Conservation (phyloP, 2,329 filamentous ascomycete genomes). For the Curvularia verruculosa region DNA sequence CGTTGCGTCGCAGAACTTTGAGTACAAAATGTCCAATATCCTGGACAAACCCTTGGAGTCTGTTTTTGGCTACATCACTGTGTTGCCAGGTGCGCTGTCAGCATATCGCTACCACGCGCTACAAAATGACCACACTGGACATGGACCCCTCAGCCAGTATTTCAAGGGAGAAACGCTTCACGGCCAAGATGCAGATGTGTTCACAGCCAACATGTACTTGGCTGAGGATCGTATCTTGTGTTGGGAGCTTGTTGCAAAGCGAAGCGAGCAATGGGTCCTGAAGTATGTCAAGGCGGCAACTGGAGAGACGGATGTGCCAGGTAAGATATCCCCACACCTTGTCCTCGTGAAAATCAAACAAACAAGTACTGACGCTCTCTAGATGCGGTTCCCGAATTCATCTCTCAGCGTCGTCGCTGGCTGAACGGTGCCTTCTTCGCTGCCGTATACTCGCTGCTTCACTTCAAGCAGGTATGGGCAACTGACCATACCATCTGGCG, state of each 20-base stretch:
- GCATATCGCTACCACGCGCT: slow-evolving; percentile 95
- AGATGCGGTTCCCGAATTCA: slow-evolving; percentile 95
- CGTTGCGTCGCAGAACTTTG: slow-evolving; percentile 97
- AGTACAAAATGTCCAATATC: slow-evolving; percentile 99
- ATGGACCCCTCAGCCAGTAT: slow-evolving; percentile 94
- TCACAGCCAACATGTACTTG: slow-evolving; percentile 95
- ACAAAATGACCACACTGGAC: slow-evolving; percentile 94
- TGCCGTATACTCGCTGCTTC: slow-evolving; percentile 93
- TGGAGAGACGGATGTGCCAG: slow-evolving; percentile 96
- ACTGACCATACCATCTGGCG: slow-evolving; percentile 90
- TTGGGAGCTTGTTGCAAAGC: slow-evolving; percentile 95
- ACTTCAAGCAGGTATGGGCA: slow-evolving; percentile 89
- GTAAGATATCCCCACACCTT: slow-evolving; percentile 58
- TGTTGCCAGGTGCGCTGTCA: slow-evolving; percentile 90
- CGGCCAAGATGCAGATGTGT: slow-evolving; percentile 94
- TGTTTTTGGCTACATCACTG: slow-evolving; percentile 97
- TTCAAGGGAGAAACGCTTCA: slow-evolving; percentile 99
- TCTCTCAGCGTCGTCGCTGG: slow-evolving; percentile 95
- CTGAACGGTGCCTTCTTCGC: slow-evolving; percentile 99
- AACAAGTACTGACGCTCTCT: slow-evolving; percentile 4
- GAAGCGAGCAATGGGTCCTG: slow-evolving; percentile 92
- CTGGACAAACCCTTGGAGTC: slow-evolving; percentile 96
- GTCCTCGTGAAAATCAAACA: too few species aligned
- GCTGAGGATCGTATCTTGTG: slow-evolving; percentile 89
- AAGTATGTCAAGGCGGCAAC: slow-evolving; percentile 98